These are phyloP conservation scores for Phytophthora colocasiae DNA, from an alignment of 352 stramenopile species.

Conservation along the genomic window DNA sequence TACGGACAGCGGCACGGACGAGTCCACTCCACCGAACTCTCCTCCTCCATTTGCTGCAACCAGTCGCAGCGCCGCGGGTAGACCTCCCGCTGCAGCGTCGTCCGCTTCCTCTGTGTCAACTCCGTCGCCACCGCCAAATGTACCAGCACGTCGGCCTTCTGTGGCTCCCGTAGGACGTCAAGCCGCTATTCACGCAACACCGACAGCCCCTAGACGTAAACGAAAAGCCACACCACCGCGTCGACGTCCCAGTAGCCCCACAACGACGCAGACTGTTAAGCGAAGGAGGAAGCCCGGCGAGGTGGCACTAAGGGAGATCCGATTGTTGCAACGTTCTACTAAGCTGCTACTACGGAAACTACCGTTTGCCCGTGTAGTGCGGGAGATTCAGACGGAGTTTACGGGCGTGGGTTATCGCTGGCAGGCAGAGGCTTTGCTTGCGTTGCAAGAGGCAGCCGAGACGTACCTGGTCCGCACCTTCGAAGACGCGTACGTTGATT, in stretches of 20 bases:
- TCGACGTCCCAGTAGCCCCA: constrained; percentile 19
- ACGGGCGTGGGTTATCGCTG: constrained; percentile 85
- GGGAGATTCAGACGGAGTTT: constrained; percentile 93
- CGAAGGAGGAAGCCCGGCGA: constrained; percentile 70
- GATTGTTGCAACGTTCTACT: constrained; percentile 95
- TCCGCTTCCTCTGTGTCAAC: constrained; percentile 29
- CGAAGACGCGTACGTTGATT: constrained; percentile 88
- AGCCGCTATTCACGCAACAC: constrained; percentile 49
- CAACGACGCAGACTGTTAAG: constrained; percentile 44
- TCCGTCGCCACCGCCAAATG: constrained; percentile 35
- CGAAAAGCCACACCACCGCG: constrained; percentile 37
- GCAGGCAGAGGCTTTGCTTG: constrained; percentile 93
- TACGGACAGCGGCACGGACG: constrained; percentile 40
- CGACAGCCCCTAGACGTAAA: constrained; percentile 44
- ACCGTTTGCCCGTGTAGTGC: constrained; percentile 96
- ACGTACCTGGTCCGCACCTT: constrained; percentile 96
- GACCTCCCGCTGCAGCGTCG: constrained; percentile 10
- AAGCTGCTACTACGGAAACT: constrained; percentile 97
- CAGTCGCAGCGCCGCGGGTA: constrained; percentile 12
- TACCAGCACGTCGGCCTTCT: constrained; percentile 36
- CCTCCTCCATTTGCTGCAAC: constrained; percentile 32
- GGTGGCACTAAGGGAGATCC: constrained; percentile 95
- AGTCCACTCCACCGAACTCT: constrained; percentile 35
- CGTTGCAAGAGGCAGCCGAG: constrained; percentile 94
- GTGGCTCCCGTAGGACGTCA: constrained; percentile 46